Evolutionary conservation across 768 basidiomycete species (phyloP), one percentile per base, ranked within the genome.

Genomic region (Boletus pseudo-olivaceus): DNA sequence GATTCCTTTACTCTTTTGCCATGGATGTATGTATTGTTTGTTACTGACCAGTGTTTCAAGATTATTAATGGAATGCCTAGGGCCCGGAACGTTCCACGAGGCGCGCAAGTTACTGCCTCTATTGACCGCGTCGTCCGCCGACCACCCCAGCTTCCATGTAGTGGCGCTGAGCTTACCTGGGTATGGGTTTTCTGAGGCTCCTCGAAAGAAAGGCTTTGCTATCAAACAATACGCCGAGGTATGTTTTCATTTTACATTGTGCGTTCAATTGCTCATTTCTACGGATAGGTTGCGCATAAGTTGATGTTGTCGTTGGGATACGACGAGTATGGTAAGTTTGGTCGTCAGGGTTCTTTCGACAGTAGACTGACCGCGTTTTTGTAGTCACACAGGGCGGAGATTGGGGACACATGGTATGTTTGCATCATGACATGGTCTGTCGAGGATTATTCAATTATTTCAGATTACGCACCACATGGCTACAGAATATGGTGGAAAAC

Each of bases 111-210:
- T 87, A 5, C 66, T 87, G 1, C 80, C 83, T 3, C 62, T 83
- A 5, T 67, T 88, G 55, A 72, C 76, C 0, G 65, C 72, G 20
- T 65, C 68, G 0, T 72, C 75, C 1, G 51, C 70, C 2, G 67
- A 73, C 0, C 72, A 79, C 5, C 84, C 83, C 2, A 80, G 76
- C 47, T 87, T 87, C 63, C 82, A 86, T 57, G 81, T 87, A 20
- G 82, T 87, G 0, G 80, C 79, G 0, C 57, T 77, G 34, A 80
- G 83, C 59, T 59, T 86, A 15, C 85, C 84, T 9, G 82, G 82
- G 0, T 87, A 69, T 64, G 84, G 82, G 0, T 86, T 84, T 66
- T 85, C 84, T 0, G 76, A 82, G 40, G 81, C 77, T 0, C 77
- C 81, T 0, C 79, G 64, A 46, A 78, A 78, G 62, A 74, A 73